Evolutionary conservation across 1,284 basidiomycete genomes (phyloP), one percentile per base, ranked within the genome.

Genomic region (Omphalotus olearius): DNA sequence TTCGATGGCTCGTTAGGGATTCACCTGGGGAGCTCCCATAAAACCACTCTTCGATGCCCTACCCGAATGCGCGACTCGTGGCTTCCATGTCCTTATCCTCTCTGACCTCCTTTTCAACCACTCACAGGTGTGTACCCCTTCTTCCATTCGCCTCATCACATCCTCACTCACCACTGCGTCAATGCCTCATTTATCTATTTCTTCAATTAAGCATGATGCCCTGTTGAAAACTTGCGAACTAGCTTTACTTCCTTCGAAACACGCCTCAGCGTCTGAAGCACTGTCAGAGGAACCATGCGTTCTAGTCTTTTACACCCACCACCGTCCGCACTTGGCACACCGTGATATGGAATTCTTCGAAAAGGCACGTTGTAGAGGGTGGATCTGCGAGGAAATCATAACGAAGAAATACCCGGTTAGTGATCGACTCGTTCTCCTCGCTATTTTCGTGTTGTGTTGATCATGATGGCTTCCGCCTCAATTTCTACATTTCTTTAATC

Each of bases 21-120:
- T 93, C 64, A 82, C 91, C 1, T 98, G 95, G 95, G 95, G 96
- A 0, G 75, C 78, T n/a, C 67, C 84, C 1, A 73, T 85, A 0
- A 59, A 74, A 1, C 64, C 73, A 1, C 69, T 98, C 17, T 63
- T 88, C 0, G 66, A 68, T 0, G 57, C 67, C 6, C 62, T 82
- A 16, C 4, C 60, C 26, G 45, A 50, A 17, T 35, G 55, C 6
- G 50, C 52, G 0, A 57, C 58, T 56, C 35, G 60, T 57, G 10
- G 64, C 68, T 98, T 90, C 60, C 85, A 97, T 61, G 63, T 96
- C 11, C 79, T 98, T 55, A 85, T 98, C 52, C 76, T 98, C 47
- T 95, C 91, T 0, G 96, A 98, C 69, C 80, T 98, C 33, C 80
- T 96, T 25, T 95, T 95, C 69, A 95, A 91, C 57, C 88, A 91